Evolutionary conservation across 169 alveolate species (phyloP), one percentile per base, ranked within the genome.

Genomic region (Cryptosporidium felis): DNA sequence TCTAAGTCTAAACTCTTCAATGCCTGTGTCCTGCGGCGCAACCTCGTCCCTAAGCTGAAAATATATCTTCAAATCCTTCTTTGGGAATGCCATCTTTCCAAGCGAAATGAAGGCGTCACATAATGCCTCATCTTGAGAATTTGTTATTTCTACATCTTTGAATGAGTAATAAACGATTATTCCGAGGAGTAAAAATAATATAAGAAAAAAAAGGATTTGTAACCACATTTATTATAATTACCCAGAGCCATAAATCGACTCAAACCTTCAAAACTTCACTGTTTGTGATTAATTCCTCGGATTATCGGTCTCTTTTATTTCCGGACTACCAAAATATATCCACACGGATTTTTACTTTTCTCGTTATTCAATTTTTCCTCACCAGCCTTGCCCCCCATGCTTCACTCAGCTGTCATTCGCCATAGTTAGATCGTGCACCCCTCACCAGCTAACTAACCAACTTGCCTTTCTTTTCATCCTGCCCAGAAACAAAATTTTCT

Each of bases 181-280:
- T 40, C 85, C 67, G 23, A 74, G 66, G 1, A 74, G 45, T 14
- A 53, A 12, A 14, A 38, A 56, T 56, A 34, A 53, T 21, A 74
- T 28, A 8, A 74, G 1, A 26, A 56, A 51, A 53, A 74, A 32
- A 23, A 74, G 36, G 38, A 49, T 16, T 74, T 28, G 34, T 42
- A 32, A 49, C 85, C 85, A 74, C 85, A 74, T 74, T 23, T n/a
- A 74, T 56, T n/a, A n/a, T n/a, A n/a, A n/a, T n/a, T n/a, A n/a
- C 40, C 6, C 62, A 1, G 30, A 14, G 1, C 6, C 4, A 26
- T n/a, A n/a, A n/a, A 18, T 6, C 5, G n/a, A 18, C 41, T 53
- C 14, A n/a, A n/a, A n/a, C n/a, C n/a, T n/a, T n/a, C n/a, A n/a
- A n/a, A n/a, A n/a, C n/a, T n/a, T n/a, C n/a, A n/a, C n/a, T n/a